phyloP scores from a whole-genome alignment of 306 rosid species.

The Cucurbita argyrosperma region DNA sequence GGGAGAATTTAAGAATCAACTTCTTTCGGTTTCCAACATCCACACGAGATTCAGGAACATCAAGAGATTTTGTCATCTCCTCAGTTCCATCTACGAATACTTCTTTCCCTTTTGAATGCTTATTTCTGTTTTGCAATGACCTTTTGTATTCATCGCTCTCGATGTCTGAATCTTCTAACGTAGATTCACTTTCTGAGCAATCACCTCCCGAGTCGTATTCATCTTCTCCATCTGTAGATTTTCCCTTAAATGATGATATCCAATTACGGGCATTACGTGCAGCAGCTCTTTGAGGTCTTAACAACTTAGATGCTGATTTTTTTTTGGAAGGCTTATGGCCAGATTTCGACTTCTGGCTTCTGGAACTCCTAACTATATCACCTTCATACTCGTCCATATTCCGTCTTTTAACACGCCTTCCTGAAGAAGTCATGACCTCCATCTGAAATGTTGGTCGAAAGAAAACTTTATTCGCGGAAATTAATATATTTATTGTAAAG shows the following conservation, averaged over 20 bases:
- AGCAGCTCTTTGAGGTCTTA: conserved; percentile 92
- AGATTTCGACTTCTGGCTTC: conserved; percentile 44
- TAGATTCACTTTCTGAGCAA: conserved; percentile 72
- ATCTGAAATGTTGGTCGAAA: conserved; percentile 32
- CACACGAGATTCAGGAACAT: conserved; percentile 25
- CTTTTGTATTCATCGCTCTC: conserved; percentile 74
- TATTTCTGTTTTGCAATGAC: conserved; percentile 28
- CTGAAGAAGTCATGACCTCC: conserved; percentile 84
- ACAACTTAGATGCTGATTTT: conserved; percentile 58
- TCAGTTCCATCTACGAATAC: conserved; percentile 33
- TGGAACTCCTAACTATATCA: conserved; percentile 25
- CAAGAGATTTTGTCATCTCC: conserved; percentile 22
- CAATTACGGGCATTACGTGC: conserved; percentile 80
- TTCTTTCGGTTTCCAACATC: conserved; percentile 42
- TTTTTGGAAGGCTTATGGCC: conserved; percentile 42
- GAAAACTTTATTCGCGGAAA: neutral
- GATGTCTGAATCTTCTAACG: conserved; percentile 40
- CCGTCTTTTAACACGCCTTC: conserved; percentile 89
- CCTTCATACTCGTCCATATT: conserved; percentile 74
- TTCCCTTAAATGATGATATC: conserved; percentile 72
- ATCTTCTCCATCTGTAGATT: conserved; percentile 61
- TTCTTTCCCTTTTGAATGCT: conserved; percentile 58
- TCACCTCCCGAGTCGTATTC: conserved; percentile 57
- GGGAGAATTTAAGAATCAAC: conserved; percentile 64
- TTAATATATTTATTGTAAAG: neutral